A percentile compares a stretch with the other conserved stretches of the same genome.
These are phyloP conservation scores for Colletotrichum salicis DNA, from an alignment of 2,329 filamentous ascomycete species.

Conservation along the genomic window DNA sequence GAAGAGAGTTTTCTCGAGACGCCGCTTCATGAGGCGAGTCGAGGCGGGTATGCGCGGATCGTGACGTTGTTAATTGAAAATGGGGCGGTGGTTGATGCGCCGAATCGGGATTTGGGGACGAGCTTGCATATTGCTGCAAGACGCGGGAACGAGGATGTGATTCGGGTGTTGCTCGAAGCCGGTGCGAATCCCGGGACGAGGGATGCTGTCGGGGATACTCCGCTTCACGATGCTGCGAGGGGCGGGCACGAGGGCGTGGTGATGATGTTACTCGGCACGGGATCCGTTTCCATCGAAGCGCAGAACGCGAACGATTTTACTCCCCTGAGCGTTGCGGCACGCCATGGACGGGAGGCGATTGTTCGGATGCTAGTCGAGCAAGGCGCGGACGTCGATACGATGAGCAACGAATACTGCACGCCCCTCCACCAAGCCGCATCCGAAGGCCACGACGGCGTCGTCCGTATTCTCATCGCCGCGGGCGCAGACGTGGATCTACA, in stretches of 20 bases:
- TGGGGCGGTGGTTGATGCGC: slow-evolving; percentile 34
- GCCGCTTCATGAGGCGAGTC: slow-evolving; percentile 32
- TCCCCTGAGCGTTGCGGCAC: slow-evolving; percentile 35
- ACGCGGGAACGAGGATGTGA: slow-evolving; percentile 11
- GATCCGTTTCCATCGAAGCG: slow-evolving; percentile 35
- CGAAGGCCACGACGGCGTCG: slow-evolving; percentile 35
- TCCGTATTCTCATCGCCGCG: slow-evolving; percentile 30
- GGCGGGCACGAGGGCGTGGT: slow-evolving; percentile 33
- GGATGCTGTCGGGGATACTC: slow-evolving; percentile 36
- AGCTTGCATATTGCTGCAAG: slow-evolving; percentile 34
- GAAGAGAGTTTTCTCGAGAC: slow-evolving; percentile 36
- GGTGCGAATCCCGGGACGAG: slow-evolving; percentile 36
- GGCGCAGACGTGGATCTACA: slow-evolving; percentile 37
- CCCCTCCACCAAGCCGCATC: slow-evolving; percentile 38
- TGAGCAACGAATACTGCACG: slow-evolving; percentile 35
- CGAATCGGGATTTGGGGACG: slow-evolving; percentile 31
- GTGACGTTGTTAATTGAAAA: slow-evolving; percentile 29
- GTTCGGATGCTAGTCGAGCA: slow-evolving; percentile 37
- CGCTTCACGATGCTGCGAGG: slow-evolving; percentile 33
- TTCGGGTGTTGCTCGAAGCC: slow-evolving; percentile 15
- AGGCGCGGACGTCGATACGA: slow-evolving; percentile 36
- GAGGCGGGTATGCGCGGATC: slow-evolving; percentile 25
- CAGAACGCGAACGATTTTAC: slow-evolving; percentile 35
- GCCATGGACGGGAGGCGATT: slow-evolving; percentile 36
- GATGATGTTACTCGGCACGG: slow-evolving; percentile 33